A percentile compares a stretch with the other conserved stretches of the same genome.
Evolutionary conservation across 805 yeast genomes (phyloP).

Genomic region (Candida oleophila): DNA sequence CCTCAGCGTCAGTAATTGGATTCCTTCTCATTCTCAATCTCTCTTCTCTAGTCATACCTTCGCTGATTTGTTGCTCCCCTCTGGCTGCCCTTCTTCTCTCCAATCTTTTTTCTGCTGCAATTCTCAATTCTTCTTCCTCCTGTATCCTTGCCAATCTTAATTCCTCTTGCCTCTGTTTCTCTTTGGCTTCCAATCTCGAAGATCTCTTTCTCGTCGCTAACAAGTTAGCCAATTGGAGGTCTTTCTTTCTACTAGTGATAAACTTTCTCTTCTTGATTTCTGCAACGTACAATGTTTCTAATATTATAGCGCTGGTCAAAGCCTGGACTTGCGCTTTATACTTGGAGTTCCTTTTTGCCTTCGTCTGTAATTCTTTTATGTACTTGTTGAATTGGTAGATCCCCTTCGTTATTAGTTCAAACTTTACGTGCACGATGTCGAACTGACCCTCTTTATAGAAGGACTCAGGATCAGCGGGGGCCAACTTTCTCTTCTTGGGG

Average conservation of each 20-base stretch:
- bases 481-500: constrained; percentile 34
- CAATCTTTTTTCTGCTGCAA: constrained; percentile 42
- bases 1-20: too few relatives aligned
- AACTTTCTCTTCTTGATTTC: constrained; percentile 57
- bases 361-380: constrained; percentile 21
- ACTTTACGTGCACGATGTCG: constrained; percentile 27
- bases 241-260: constrained; percentile 56
- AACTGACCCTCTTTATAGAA: constrained; percentile 26
- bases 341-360: constrained; percentile 33
- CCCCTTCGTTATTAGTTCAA: constrained; percentile 30
- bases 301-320: constrained; percentile 12
- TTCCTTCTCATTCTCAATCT: constrained; percentile 34
- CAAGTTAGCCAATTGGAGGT: constrained; percentile 59
- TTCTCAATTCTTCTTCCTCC: constrained; percentile 43
- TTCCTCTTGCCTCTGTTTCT: constrained; percentile 51
- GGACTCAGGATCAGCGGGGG: constrained; percentile 33
- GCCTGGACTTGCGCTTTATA: constrained; percentile 22
- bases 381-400: constrained; percentile 28
- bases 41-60: constrained; percentile 31
- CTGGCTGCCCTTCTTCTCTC: constrained; percentile 40
- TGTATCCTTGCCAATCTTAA: constrained; percentile 45
- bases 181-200: constrained; percentile 68
- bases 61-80: constrained; percentile 22
- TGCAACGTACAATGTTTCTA: constrained; percentile 27
- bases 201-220: constrained; percentile 72